Evolutionary conservation across 2,329 filamentous ascomycete genomes (phyloP).

Genomic region (Penicillium sp.): DNA sequence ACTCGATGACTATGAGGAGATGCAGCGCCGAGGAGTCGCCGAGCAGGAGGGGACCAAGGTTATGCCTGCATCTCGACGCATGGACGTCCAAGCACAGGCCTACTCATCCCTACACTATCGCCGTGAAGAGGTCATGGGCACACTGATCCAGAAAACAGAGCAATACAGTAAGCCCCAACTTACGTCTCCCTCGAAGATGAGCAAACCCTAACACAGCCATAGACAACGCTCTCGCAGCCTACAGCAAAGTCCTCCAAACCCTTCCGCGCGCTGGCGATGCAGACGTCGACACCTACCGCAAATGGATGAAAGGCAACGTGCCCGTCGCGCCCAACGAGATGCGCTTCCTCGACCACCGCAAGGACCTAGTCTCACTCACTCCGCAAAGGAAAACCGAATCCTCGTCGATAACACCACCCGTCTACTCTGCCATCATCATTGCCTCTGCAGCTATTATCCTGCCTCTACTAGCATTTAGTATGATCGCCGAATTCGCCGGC

Average conservation of each 20-base stretch:
- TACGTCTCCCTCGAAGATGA: not conserved
- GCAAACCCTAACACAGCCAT: not conserved
- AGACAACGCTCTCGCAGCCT: constrained; percentile 52
- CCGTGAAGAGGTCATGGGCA: constrained; percentile 59
- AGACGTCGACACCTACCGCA: constrained; percentile 58
- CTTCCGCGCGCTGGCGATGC: constrained; percentile 51
- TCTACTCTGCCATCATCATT: constrained; percentile 50
- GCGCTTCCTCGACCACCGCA: constrained; percentile 56
- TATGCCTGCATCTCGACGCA: constrained; percentile 45
- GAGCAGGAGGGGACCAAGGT: constrained; percentile 39
- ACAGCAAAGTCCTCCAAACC: constrained; percentile 52
- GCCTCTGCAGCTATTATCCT: constrained; percentile 59
- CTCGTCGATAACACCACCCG: constrained; percentile 27
- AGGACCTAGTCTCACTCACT: constrained; percentile 50
- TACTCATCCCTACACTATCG: constrained; percentile 59
- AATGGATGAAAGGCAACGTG: constrained; percentile 57
- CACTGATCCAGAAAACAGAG: constrained; percentile 62
- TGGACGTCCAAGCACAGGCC: constrained; percentile 53
- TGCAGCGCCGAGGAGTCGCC: constrained; percentile 38
- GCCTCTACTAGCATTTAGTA: constrained; percentile 63
- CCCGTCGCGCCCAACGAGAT: constrained; percentile 58
- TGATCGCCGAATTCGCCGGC: constrained; percentile 61
- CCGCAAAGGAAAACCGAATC: constrained; percentile 26
- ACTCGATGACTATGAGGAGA: constrained; percentile 65
- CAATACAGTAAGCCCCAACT: constrained; percentile 60